Evolutionary conservation across 768 basidiomycete genomes (phyloP).

Genomic region (Xerocomellus intermedius): DNA sequence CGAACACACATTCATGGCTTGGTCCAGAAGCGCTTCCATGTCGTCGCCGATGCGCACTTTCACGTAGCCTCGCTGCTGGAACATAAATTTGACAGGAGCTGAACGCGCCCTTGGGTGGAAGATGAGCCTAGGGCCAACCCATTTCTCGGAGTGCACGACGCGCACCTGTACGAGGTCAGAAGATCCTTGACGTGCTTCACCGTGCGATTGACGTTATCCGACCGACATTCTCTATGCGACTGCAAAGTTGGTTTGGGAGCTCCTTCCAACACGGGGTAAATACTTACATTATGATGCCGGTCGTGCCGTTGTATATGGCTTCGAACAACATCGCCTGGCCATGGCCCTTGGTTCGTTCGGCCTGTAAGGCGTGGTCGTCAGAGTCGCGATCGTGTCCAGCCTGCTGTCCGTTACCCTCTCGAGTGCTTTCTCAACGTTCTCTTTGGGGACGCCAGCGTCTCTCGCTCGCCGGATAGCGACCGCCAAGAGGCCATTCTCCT

Average conservation of each 20-base stretch:
- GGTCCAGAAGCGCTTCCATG: conserved; percentile 38
- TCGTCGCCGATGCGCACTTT: conserved; percentile 40
- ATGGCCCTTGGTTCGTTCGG: conserved; percentile 46
- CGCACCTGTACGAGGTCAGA: conserved; percentile 48
- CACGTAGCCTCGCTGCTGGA: conserved; percentile 54
- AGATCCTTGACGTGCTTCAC: conserved; percentile 54
- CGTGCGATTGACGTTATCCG: conserved; percentile 66
- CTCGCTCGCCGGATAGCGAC: conserved; percentile 54
- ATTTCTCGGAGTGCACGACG: background rate
- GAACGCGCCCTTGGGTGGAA: conserved; percentile 49
- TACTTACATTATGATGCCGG: conserved; percentile 64
- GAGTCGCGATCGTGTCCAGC: background rate
- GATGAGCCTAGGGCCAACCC: background rate
- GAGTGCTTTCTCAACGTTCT: conserved; percentile 64
- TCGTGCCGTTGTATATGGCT: conserved; percentile 54
- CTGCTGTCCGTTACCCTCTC: conserved; percentile 41
- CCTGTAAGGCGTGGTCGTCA: conserved; percentile 33
- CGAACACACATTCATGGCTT: conserved; percentile 39
- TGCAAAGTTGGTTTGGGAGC: conserved; percentile 21
- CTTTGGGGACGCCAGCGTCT: conserved; percentile 61
- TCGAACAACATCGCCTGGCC: conserved; percentile 58
- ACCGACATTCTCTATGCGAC: conserved; percentile 51
- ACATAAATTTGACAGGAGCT: conserved; percentile 66
- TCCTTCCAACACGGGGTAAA: background rate
- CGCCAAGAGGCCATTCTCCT: conserved; percentile 52